A percentile compares a stretch with the other conserved stretches of the same genome.
These are phyloP conservation scores for Sclerotiophoma versabilis DNA, from an alignment of 2,329 filamentous ascomycete genomes.

Conservation along the genomic window DNA sequence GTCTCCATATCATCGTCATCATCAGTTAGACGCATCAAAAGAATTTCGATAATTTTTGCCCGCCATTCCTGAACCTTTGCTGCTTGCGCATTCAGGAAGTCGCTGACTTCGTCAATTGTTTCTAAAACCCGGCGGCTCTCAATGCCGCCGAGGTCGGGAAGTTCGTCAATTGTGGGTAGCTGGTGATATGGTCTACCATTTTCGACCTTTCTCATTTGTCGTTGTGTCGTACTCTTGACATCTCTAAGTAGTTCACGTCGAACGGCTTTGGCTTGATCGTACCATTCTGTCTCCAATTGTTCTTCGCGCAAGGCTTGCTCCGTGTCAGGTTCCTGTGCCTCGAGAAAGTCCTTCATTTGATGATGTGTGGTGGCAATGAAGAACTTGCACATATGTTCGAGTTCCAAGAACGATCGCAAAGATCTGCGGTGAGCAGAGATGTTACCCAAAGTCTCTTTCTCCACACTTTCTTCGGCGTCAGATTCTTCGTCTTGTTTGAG, in stretches of 20 bases:
- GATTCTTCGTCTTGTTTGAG: slow-evolving; percentile 46
- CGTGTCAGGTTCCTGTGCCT: slow-evolving; percentile 68
- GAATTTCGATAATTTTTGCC: slow-evolving; percentile 72
- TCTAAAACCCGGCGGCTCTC: slow-evolving; percentile 74
- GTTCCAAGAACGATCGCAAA: slow-evolving; percentile 75
- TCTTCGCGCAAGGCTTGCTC: slow-evolving; percentile 72
- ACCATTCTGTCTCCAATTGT: slow-evolving; percentile 72
- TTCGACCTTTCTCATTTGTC: slow-evolving; percentile 66
- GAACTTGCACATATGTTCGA: slow-evolving; percentile 83
- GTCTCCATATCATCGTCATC: slow-evolving; percentile 78
- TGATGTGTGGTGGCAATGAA: slow-evolving; percentile 85
- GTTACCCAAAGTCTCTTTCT: slow-evolving; percentile 52
- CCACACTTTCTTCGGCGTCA: slow-evolving; percentile 47
- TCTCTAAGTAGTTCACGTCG: slow-evolving; percentile 78
- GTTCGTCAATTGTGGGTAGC: slow-evolving; percentile 57
- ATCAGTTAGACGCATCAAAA: slow-evolving; percentile 80
- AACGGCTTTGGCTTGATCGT: slow-evolving; percentile 78
- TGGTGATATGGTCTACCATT: slow-evolving; percentile 29
- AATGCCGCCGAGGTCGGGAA: slow-evolving; percentile 69
- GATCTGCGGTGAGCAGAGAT: slow-evolving; percentile 68
- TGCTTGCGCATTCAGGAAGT: slow-evolving; percentile 75
- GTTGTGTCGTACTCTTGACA: slow-evolving; percentile 64
- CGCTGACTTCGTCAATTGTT: slow-evolving; percentile 69
- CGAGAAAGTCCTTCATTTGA: slow-evolving; percentile 77
- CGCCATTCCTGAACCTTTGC: slow-evolving; percentile 77